phyloP scores from a whole-genome alignment of 2,329 filamentous ascomycete genomes.

The Arthroderma sp. region DNA sequence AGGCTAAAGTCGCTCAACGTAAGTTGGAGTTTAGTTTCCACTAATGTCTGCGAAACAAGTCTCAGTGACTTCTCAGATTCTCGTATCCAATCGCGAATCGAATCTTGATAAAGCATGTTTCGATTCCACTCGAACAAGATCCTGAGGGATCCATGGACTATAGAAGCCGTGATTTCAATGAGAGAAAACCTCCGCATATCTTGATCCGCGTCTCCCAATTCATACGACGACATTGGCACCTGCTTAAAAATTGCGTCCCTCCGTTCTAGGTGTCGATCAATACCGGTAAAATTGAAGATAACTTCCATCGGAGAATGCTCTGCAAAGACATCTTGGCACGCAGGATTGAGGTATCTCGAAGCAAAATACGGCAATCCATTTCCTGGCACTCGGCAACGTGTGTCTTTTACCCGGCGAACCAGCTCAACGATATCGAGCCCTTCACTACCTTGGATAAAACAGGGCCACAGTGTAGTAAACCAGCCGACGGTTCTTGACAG shows the following conservation, averaged over 20 bases:
- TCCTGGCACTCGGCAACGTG: constrained; percentile 22
- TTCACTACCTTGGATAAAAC: constrained; percentile 21
- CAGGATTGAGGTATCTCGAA: constrained; percentile 18
- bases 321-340: constrained; percentile 18
- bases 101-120: constrained; percentile 33
- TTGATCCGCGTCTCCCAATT: constrained; percentile 33
- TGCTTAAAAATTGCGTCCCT: constrained; percentile 31
- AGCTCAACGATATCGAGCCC: constrained; percentile 19
- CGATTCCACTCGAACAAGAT: constrained; percentile 40
- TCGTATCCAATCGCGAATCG: constrained; percentile 32
- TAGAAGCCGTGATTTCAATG: constrained; percentile 40
- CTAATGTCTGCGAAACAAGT: constrained; percentile 15
- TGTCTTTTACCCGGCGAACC: constrained; percentile 26
- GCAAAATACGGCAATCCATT: constrained; percentile 29
- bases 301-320: constrained; percentile 30
- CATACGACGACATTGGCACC: constrained; percentile 32
- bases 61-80: constrained; percentile 24
- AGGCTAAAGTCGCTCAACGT: constrained; percentile 34
- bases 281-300: constrained; percentile 29
- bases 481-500: constrained; percentile 38
- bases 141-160: constrained; percentile 33
- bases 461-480: constrained; percentile 38
- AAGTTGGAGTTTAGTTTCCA: constrained; percentile 15
- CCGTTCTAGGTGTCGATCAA: constrained; percentile 32
- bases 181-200: constrained; percentile 35